Percentiles rank a stretch among this genome's conserved stretches.
Conservation (phyloP, 768 basidiomycete genomes). For the Trametes cubensis region DNA sequence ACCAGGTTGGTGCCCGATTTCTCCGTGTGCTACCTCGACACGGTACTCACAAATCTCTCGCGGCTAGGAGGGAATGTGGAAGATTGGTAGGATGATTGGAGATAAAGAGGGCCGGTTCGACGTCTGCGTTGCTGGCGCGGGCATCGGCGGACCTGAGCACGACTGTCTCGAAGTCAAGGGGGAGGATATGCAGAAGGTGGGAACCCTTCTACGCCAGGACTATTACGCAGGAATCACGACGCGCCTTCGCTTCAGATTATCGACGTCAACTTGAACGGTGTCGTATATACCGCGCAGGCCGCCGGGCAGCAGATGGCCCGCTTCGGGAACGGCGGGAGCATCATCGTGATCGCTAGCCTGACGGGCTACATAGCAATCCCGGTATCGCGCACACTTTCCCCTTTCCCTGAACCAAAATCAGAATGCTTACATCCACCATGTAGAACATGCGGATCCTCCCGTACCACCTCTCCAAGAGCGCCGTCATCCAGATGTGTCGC, state of each 20-base stretch:
- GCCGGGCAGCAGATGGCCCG: constrained; percentile 39
- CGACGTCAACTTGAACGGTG: constrained; percentile 57
- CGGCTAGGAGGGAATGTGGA: constrained; percentile 45
- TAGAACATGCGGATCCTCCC: constrained; percentile 72
- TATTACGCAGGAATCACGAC: not conserved
- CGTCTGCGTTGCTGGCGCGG: constrained; percentile 76
- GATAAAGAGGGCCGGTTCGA: constrained; percentile 72
- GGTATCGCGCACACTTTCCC: no score
- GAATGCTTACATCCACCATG: not conserved
- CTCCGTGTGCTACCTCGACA: no score
- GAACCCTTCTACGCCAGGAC: not conserved
- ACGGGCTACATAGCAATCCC: constrained; percentile 24
- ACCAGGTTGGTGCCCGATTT: constrained; percentile 55
- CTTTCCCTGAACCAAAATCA: no score
- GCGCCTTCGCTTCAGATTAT: constrained; percentile 46
- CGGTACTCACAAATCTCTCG: not conserved
- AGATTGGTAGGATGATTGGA: constrained; percentile 56
- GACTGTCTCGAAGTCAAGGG: constrained; percentile 67
- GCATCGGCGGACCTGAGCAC: constrained; percentile 51
- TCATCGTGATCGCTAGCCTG: constrained; percentile 46
- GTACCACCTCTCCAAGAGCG: constrained; percentile 76
- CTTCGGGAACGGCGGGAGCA: constrained; percentile 40
- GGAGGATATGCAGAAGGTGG: constrained; percentile 60
- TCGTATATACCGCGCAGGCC: constrained; percentile 39
- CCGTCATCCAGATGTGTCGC: constrained; percentile 75